Evolutionary conservation across 75 land plant species (phyloP), one percentile per base, ranked within the genome.

Genomic region (Gnetum montanum): DNA sequence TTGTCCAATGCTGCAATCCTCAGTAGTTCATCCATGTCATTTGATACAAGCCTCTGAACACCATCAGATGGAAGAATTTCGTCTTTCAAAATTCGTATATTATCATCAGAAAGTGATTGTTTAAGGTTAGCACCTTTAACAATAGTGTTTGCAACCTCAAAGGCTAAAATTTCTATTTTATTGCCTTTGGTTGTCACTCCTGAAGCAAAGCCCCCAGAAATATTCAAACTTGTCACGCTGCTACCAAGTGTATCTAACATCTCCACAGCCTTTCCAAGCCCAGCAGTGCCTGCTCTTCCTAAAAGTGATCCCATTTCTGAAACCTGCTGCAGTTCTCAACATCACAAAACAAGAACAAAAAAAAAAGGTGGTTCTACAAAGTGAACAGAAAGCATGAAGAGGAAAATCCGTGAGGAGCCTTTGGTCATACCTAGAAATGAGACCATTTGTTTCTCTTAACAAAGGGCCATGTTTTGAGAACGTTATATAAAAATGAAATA

Each of bases 71-170:
- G 65, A 22, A 89, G 59, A 57, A 85, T 46, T 10, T 85, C 96
- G 54, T 79, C 72, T 57, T 70, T 85, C 64, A 93, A 47, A 36
- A 77, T 40, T 41, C 64, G 72, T 48, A 93, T 76, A 37, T 78
- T 88, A 60, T 85, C 90, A 25, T 77, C 76, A 3, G 96, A 85
- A 53, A 93, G 50, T 43, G 90, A 85, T 58, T 75, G 78, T 71
- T 73, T 43, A 66, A 93, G 56, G 55, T 70, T 85, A 60, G 78
- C 69, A 25, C 85, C 98, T 69, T 77, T 88, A 34, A 68, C 87
- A 30, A 93, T 85, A 35, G 98, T 93, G 54, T 93, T 93, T 26
- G 98, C 98, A 33, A 93, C 98, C 59, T 93, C 98, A 80, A 93
- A 93, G 43, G 98, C 81, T 58, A 93, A 59, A 25, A 93, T 89